A percentile compares a stretch with the other conserved stretches of the same genome.
Evolutionary conservation across 345 rosid genomes (phyloP).

Genomic region (Dipteronia sinensis): DNA sequence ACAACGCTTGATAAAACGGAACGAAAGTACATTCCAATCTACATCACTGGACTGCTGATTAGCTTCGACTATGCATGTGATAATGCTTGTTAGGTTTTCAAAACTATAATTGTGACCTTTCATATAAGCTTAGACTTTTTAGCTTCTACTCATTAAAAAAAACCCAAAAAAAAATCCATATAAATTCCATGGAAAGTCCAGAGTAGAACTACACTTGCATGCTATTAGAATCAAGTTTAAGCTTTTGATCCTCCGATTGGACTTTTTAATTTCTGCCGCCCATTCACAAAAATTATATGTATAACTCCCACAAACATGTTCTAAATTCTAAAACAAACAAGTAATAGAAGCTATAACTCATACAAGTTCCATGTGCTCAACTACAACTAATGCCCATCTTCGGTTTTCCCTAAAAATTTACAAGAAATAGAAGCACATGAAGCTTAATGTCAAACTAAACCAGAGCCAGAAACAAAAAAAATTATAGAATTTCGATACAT

Average conservation of each 20-base stretch:
- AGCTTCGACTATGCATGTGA: too few species aligned
- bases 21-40: not conserved
- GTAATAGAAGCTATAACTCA: not conserved
- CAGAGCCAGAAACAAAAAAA: not conserved
- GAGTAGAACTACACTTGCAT: conserved; percentile 40
- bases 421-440: not conserved
- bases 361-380: conserved; percentile 15
- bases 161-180: too few species aligned
- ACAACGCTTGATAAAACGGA: not conserved
- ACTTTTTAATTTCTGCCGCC: conserved; percentile 44
- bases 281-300: not conserved
- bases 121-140: too few species aligned
- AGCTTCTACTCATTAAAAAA: too few species aligned
- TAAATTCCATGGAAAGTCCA: not conserved
- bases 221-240: conserved; percentile 34
- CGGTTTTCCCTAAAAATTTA: conserved; percentile 25
- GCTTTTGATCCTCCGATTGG: conserved; percentile 41
- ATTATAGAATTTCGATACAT: not conserved
- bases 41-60: too few species aligned
- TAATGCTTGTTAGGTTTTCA: too few species aligned
- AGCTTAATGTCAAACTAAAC: not conserved
- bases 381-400: not conserved
- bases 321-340: not conserved
- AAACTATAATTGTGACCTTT: too few species aligned
- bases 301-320: not conserved